Percentiles rank a stretch among this genome's conserved stretches.
phyloP scores from a whole-genome alignment of 495 filamentous ascomycete species.

The Tuber magnatum region DNA sequence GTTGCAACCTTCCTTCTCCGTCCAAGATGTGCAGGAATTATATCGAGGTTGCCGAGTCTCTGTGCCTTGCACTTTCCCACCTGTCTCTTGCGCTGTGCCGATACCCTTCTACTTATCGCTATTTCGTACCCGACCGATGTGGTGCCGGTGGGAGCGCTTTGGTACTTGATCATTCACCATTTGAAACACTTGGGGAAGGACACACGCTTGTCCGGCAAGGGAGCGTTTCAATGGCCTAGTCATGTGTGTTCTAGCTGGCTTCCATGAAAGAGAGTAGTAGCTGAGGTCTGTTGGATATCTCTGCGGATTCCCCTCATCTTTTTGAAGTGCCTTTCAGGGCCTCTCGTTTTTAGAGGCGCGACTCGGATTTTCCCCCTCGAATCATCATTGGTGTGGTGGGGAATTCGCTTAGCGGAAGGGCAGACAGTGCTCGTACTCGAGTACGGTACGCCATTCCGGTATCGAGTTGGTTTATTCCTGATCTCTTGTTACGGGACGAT shows the following conservation, averaged over 20 bases:
- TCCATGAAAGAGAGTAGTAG: background rate
- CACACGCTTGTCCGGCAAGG: background rate
- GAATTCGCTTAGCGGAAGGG: background rate
- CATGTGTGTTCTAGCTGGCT: background rate
- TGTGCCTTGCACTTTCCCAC: background rate
- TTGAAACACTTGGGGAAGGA: background rate
- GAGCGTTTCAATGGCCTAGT: background rate
- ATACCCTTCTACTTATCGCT: background rate
- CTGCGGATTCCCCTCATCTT: background rate
- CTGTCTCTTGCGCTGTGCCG: background rate
- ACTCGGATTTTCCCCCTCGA: background rate
- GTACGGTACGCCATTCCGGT: background rate
- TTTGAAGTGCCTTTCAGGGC: background rate
- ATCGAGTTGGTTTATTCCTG: background rate
- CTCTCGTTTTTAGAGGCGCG: background rate
- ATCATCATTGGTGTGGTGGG: background rate
- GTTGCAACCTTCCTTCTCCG: background rate
- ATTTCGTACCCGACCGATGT: background rate
- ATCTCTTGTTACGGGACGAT: background rate
- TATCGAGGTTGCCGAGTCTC: background rate
- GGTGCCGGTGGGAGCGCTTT: background rate
- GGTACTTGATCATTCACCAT: background rate
- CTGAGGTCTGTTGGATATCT: background rate
- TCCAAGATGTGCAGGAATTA: background rate
- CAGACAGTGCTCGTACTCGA: background rate